Evolutionary conservation across 2,329 filamentous ascomycete species (phyloP).

Genomic region (Sclerotinia sclerotiorum): DNA sequence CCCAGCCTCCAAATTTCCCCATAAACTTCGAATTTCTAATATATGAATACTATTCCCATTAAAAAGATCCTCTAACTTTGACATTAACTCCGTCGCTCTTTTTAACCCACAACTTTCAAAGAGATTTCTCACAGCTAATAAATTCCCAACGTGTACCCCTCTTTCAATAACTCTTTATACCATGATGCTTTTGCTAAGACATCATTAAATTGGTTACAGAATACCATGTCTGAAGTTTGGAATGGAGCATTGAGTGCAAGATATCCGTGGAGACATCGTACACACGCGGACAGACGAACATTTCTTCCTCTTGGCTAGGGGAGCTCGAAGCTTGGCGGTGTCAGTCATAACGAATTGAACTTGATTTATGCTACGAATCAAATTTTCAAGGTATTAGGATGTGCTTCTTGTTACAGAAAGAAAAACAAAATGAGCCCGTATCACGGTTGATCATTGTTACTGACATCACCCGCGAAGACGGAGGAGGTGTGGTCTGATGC

Average conservation of each 20-base stretch:
- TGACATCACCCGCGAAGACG: constrained; percentile 3
- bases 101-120: constrained; percentile 18
- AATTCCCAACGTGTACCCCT: background rate
- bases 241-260: constrained; percentile 64
- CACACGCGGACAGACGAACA: constrained; percentile 62
- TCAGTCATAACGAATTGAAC: background rate
- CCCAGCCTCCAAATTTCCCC: background rate
- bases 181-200: background rate
- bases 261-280: constrained; percentile 66
- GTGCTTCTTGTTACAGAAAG: background rate
- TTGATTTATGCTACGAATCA: background rate
- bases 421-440: background rate
- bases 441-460: background rate
- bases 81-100: background rate
- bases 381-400: background rate
- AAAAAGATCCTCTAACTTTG: background rate
- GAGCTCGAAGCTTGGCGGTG: constrained; percentile 22
- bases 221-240: constrained; percentile 62
- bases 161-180: constrained; percentile 1
- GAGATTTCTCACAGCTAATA: background rate
- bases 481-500: background rate
- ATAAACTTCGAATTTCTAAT: background rate
- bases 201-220: background rate
- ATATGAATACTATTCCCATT: background rate
- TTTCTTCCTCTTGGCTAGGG: constrained; percentile 32